phyloP scores from a whole-genome alignment of 148 eudicot genomes.

The Camellia japonica region DNA sequence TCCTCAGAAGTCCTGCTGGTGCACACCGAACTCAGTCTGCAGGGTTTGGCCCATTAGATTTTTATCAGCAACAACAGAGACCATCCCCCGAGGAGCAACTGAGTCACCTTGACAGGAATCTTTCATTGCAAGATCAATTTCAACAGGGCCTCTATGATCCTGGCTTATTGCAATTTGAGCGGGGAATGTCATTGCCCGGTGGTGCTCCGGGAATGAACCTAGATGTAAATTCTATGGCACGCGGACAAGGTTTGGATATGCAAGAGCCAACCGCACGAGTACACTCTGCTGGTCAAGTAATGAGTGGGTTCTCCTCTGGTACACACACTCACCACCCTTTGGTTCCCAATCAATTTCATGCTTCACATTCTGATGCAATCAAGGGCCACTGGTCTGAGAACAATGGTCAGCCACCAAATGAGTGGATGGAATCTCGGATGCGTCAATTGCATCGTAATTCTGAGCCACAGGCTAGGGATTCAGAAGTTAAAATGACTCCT shows the following conservation, averaged over 20 bases:
- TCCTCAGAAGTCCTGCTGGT: slow-evolving; percentile 45
- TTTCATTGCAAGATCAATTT: slow-evolving; percentile 60
- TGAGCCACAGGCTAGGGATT: slow-evolving; percentile 63
- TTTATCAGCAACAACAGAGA: slow-evolving; percentile 71
- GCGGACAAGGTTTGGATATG: slow-evolving; percentile 61
- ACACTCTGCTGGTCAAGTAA: slow-evolving; percentile 46
- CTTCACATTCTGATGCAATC: slow-evolving; percentile 41
- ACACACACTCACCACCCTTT: slow-evolving; percentile 43
- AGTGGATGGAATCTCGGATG: slow-evolving; percentile 73
- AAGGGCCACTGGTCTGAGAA: slow-evolving; percentile 62
- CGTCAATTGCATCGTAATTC: slow-evolving; percentile 59
- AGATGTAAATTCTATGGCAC: slow-evolving; percentile 69
- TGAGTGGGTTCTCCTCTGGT: slow-evolving; percentile 55
- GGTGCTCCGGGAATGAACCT: slow-evolving; percentile 56
- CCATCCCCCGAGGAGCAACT: slow-evolving; percentile 64
- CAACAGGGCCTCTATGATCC: slow-evolving; percentile 73
- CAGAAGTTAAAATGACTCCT: slow-evolving; percentile 37
- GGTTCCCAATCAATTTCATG: slow-evolving; percentile 47
- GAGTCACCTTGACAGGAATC: slow-evolving; percentile 60
- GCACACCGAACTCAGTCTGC: slow-evolving; percentile 49
- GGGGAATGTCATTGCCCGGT: slow-evolving; percentile 54
- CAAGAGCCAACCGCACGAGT: slow-evolving; percentile 56
- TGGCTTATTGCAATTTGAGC: slow-evolving; percentile 50
- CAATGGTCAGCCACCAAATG: slow-evolving; percentile 53
- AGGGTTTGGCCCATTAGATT: slow-evolving; percentile 56